Evolutionary conservation across 441 rosid species (phyloP).

Genomic region (Brassica balearica): DNA sequence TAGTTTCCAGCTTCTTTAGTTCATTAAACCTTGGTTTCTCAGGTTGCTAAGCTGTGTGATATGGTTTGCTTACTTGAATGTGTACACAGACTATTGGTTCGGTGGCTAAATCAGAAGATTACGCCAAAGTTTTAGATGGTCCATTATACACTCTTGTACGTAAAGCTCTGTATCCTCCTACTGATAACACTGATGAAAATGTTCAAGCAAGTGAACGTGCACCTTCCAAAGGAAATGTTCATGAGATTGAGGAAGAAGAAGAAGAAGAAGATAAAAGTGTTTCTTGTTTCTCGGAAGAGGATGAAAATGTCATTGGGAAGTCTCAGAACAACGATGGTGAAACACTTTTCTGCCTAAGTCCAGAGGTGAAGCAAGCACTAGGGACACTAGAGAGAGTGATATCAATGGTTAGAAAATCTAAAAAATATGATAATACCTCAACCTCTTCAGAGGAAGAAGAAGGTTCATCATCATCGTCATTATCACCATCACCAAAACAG

Average conservation of each 20-base stretch:
- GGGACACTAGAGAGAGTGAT: slow-evolving; percentile 77
- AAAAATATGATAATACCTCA: slow-evolving; percentile 41
- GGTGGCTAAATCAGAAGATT: slow-evolving; percentile 57
- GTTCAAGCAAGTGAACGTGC: slow-evolving; percentile 19
- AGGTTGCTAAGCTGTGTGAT: slow-evolving; percentile 17
- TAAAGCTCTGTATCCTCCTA: slow-evolving; percentile 53
- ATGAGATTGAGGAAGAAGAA: slow-evolving; percentile 73
- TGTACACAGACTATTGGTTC: slow-evolving; percentile 69
- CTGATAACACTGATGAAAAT: slow-evolving; percentile 18
- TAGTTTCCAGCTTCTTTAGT: slow-evolving; percentile 13
- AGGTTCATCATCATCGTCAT: background rate
- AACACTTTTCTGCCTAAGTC: slow-evolving; percentile 55
- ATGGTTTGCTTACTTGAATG: slow-evolving; percentile 29
- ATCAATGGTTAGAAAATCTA: slow-evolving; percentile 55
- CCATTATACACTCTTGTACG: slow-evolving; percentile 67
- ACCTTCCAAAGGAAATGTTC: slow-evolving; percentile 42
- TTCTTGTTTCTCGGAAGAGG: slow-evolving; percentile 23
- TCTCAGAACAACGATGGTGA: slow-evolving; percentile 30
- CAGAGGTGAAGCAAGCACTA: slow-evolving; percentile 78
- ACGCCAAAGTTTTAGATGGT: slow-evolving; percentile 59
- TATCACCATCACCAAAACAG: slow-evolving; percentile 28
- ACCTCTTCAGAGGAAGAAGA: slow-evolving; percentile 36
- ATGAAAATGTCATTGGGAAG: slow-evolving; percentile 24
- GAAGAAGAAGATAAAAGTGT: slow-evolving; percentile 45
- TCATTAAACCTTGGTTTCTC: background rate